Evolutionary conservation across 148 eudicot genomes (phyloP), one percentile per base, ranked within the genome.

Genomic region (Cornus suecica): DNA sequence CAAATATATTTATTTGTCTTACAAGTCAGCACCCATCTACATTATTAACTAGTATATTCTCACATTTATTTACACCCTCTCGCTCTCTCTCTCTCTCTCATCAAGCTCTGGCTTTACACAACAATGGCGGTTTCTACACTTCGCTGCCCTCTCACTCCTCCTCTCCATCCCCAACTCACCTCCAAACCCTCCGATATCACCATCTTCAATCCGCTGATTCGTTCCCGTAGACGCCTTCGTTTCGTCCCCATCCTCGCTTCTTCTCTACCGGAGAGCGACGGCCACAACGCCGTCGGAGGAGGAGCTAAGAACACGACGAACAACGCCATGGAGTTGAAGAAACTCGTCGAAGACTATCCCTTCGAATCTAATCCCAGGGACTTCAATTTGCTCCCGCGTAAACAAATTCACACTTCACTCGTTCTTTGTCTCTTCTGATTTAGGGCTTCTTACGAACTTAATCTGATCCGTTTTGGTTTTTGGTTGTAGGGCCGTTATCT

Each of bases 401-500:
- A 67, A 31, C 51, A 16, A 24, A 29, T 10, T n/a, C 48, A 16
- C 10, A n/a, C 14, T 31, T 5, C 14, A 20, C 10, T 64, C 20
- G 37, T n/a, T 37, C 28, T 30, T 24, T 29, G 5, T 23, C 0
- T 10, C 0, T 25, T 52, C 6, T 10, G 29, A 8, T 23, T 14
- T 0, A 25, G 13, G 31, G 15, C 66, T 28, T 74, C n/a, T 8
- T 8, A 6, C 28, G 10, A 2, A 37, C 29, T 54, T 3, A 5
- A 28, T n/a, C 42, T 37, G 52, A 3, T 3, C 7, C 25, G 37
- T 26, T 54, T 76, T 28, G 13, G 23, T 66, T 2, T 5, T 23
- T 5, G 27, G 29, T 58, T 71, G 16, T 75, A 82, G 85, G 65
- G 74, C 85, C 85, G 27, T 83, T 83, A 51, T 71, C 82, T 45